Percentiles rank a stretch among this genome's conserved stretches.
phyloP scores from a whole-genome alignment of 1,284 basidiomycete genomes.

The Paramarasmius palmivorus region DNA sequence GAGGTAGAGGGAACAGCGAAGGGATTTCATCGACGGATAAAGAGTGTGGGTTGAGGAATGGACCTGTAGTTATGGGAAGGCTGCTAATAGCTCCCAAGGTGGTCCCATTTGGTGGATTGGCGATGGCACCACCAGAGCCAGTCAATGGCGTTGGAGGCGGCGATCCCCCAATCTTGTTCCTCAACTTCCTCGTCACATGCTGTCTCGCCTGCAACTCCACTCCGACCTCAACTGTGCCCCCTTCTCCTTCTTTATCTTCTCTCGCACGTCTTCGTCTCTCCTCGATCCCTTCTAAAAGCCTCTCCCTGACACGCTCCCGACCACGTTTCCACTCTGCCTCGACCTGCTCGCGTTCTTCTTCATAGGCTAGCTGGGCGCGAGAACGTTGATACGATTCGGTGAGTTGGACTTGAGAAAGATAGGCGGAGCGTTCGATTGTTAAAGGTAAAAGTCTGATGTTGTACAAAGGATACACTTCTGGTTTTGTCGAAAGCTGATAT shows the following conservation, averaged over 20 bases:
- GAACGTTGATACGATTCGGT: conserved; percentile 68
- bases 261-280: conserved; percentile 72
- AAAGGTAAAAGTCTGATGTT: conserved; percentile 69
- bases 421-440: conserved; percentile 71
- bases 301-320: conserved; percentile 66
- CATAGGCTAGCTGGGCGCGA: conserved; percentile 64
- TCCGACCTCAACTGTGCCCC: conserved; percentile 65
- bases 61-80: conserved; percentile 62
- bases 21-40: conserved; percentile 80
- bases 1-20: conserved; percentile 76
- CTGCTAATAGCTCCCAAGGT: conserved; percentile 34
- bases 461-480: conserved; percentile 63
- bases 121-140: conserved; percentile 29
- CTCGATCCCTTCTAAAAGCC: conserved; percentile 80
- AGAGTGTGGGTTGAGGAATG: conserved; percentile 75
- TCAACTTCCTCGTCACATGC: conserved; percentile 78
- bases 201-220: conserved; percentile 73
- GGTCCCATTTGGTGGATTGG: conserved; percentile 32
- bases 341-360: conserved; percentile 73
- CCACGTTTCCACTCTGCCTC: conserved; percentile 80
- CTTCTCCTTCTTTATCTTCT: conserved; percentile 82
- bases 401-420: conserved; percentile 59
- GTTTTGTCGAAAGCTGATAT: conserved; percentile 62
- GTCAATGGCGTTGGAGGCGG: conserved; percentile 60
- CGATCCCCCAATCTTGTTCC: conserved; percentile 73